These are phyloP conservation scores for Phytophthora palmivora DNA, from an alignment of 352 stramenopile genomes.

Conservation along the genomic window DNA sequence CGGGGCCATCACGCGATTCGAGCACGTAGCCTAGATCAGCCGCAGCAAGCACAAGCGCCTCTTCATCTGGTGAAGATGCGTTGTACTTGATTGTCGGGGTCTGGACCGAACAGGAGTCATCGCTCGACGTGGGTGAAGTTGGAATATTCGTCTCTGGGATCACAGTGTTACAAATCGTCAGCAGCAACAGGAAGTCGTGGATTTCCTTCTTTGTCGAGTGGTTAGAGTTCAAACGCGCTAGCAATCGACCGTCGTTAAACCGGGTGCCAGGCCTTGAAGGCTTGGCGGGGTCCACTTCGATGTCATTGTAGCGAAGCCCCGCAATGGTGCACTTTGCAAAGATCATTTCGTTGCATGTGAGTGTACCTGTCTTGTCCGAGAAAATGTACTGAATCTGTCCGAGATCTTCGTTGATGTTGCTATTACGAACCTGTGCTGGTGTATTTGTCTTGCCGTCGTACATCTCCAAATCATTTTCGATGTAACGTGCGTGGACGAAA, in stretches of 20 bases:
- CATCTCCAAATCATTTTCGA: constrained; percentile 89
- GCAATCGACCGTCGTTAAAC: constrained; percentile 81
- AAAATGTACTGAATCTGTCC: constrained; percentile 93
- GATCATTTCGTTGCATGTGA: constrained; percentile 91
- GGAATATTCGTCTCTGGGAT: constrained; percentile 68
- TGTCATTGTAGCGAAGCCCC: constrained; percentile 91
- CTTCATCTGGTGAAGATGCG: constrained; percentile 84
- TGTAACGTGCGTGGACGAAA: constrained; percentile 87
- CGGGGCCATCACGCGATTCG: constrained; percentile 62
- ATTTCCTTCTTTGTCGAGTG: constrained; percentile 89
- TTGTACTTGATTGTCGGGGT: constrained; percentile 77
- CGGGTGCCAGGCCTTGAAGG: constrained; percentile 63
- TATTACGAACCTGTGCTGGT: constrained; percentile 84
- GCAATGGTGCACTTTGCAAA: constrained; percentile 94
- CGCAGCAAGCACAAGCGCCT: constrained; percentile 79
- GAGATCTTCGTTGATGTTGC: constrained; percentile 90
- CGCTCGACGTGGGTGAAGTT: constrained; percentile 35
- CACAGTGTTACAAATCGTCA: constrained; percentile 90
- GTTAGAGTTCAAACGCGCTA: constrained; percentile 77
- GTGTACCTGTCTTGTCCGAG: constrained; percentile 89
- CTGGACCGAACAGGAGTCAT: constrained; percentile 24
- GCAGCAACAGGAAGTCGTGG: constrained; percentile 82
- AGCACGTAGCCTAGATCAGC: constrained; percentile 82
- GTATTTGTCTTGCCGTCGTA: constrained; percentile 77
- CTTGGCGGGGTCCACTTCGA: constrained; percentile 63